phyloP scores from a whole-genome alignment of 345 rosid genomes.

The Hibiscus tridactylites region DNA sequence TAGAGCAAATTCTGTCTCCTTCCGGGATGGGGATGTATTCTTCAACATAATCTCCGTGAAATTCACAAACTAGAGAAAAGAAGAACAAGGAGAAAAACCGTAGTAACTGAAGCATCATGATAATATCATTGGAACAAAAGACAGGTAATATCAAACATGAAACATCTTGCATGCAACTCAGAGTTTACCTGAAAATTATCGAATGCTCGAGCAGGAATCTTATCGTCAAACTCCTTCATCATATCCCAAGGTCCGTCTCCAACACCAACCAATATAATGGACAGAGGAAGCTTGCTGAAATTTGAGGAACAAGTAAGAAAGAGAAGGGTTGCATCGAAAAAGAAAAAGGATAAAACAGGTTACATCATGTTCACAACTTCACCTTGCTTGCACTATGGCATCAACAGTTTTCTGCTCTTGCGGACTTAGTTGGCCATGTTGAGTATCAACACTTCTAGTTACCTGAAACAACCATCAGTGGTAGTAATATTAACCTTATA shows the following conservation, averaged over 20 bases:
- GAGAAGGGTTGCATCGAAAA: not conserved
- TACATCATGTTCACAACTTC: slow-evolving; percentile 33
- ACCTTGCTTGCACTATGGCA: slow-evolving; percentile 94
- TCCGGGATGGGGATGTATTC: slow-evolving; percentile 43
- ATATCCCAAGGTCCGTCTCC: slow-evolving; percentile 98
- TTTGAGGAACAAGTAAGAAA: not conserved
- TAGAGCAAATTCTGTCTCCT: slow-evolving; percentile 85
- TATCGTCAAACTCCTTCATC: slow-evolving; percentile 55
- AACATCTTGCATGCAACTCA: not conserved
- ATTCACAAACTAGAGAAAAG: slow-evolving; percentile 63
- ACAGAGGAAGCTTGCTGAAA: slow-evolving; percentile 1
- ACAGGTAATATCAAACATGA: not conserved
- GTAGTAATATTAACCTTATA: not conserved
- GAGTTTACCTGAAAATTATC: slow-evolving; percentile 5
- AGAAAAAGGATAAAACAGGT: not conserved
- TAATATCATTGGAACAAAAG: not conserved
- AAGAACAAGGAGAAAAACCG: not conserved
- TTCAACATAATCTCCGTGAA: slow-evolving; percentile 84
- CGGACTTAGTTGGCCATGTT: slow-evolving; percentile 59
- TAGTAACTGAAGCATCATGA: not conserved
- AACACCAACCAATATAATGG: not conserved
- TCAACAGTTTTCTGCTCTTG: slow-evolving; percentile 88
- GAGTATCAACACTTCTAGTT: slow-evolving; percentile 82
- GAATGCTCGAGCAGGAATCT: slow-evolving; percentile 50
- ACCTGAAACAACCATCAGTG: slow-evolving; percentile 45